Evolutionary conservation across 2,329 filamentous ascomycete species (phyloP).

Genomic region (Colletotrichum aenigma): DNA sequence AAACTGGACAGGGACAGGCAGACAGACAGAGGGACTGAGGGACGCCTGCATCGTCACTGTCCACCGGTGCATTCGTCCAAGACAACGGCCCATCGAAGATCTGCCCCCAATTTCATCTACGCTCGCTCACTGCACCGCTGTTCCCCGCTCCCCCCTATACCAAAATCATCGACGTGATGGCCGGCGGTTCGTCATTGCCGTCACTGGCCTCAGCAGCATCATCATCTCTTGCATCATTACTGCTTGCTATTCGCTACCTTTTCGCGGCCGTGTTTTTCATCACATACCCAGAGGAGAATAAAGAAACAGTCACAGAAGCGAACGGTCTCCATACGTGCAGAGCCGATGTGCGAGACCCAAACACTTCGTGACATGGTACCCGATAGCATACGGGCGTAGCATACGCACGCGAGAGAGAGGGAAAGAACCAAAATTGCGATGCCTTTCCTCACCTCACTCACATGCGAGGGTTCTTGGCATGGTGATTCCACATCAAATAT

Average conservation of each 20-base stretch:
- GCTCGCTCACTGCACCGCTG: neutral
- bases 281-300: neutral
- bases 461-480: neutral
- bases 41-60: neutral
- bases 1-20: neutral
- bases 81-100: neutral
- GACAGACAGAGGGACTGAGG: neutral
- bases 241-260: neutral
- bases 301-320: neutral
- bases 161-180: neutral
- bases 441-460: neutral
- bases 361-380: neutral
- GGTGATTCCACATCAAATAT: constrained; percentile 14
- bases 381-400: neutral
- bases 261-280: neutral
- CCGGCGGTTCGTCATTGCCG: neutral
- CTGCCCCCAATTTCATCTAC: neutral
- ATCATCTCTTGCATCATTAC: neutral
- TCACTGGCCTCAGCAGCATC: neutral
- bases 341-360: neutral
- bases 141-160: neutral
- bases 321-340: neutral
- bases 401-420: neutral
- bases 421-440: neutral
- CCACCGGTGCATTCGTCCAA: neutral